Percentiles rank a stretch among this genome's conserved stretches.
Conservation (phyloP, 2,329 filamentous ascomycete species). For the Aspergillus unguis region DNA sequence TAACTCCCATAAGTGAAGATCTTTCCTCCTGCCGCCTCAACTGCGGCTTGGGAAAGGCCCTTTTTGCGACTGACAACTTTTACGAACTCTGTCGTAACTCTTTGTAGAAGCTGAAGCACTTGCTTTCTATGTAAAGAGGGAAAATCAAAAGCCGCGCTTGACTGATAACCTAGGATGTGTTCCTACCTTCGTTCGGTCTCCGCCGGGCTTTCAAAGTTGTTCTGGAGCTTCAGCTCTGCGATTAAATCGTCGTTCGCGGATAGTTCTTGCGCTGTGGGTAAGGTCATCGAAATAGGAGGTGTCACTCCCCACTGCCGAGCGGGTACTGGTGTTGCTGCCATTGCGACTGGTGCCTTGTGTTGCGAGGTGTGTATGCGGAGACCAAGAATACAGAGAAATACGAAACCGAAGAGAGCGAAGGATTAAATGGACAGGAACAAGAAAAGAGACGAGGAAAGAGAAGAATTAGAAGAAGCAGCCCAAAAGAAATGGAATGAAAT, state of each 20-base stretch:
- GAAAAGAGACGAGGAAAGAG: not conserved
- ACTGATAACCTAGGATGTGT: not conserved
- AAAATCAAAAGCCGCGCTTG: conserved; percentile 12
- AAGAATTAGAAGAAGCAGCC: not conserved
- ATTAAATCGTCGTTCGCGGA: conserved; percentile 74
- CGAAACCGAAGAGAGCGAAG: conserved; percentile 5
- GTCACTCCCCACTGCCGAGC: conserved; percentile 68
- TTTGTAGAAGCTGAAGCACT: conserved; percentile 73
- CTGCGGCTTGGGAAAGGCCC: conserved; percentile 69
- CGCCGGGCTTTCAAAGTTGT: conserved; percentile 81
- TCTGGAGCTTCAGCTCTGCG: conserved; percentile 79
- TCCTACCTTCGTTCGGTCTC: conserved; percentile 77
- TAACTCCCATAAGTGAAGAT: conserved; percentile 97
- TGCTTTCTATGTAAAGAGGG: conserved; percentile 52
- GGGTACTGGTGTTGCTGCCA: conserved; percentile 36
- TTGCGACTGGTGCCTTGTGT: conserved; percentile 18
- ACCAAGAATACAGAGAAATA: not conserved
- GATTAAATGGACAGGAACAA: conserved; percentile 5
- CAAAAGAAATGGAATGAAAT: conserved; percentile 10
- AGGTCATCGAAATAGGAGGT: conserved; percentile 71
- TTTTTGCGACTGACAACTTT: conserved; percentile 72
- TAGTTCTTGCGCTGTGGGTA: conserved; percentile 75
- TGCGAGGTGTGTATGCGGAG: conserved; percentile 16
- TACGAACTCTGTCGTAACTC: conserved; percentile 82
- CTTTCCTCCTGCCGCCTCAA: conserved; percentile 83